Base-by-base conservation (phyloP, 177 flowering plant genomes). In the Vitis hybrid region DNA sequence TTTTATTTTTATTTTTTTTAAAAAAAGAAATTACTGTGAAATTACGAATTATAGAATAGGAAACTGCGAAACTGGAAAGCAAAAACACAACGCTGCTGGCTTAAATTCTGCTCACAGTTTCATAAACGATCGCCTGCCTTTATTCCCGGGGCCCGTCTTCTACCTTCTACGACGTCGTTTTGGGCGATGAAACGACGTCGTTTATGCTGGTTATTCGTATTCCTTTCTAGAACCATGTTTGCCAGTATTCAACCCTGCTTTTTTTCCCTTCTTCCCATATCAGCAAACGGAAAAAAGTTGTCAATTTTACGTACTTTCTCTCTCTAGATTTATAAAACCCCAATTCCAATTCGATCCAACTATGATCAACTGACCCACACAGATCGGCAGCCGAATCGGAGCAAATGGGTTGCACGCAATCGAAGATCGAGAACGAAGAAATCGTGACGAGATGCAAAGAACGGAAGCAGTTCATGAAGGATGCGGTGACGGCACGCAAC, bases 361-460 rank as follows among this genome's bases (percentile, higher is more conserved):
- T 41, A 41, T 41, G 46, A 41, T 41, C 46, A 41, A 41, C 46
- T 41, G 46, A 41, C 7, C 46, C 8, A 5, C 9, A 41, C 46
- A 41, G 46, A 41, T 41, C 46, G 46, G 46, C 18, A 48, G 57
- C 11, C 24, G 52, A 9, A 67, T 46, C 4, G 56, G 57, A 4
- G 18, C 14, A 67, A 49, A 85, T 85, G 89, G 89, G 89, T 8
- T 86, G 89, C 55, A 49, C 73, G 0, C 87, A 82, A 57, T 86
- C 89, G 8, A 86, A 80, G 78, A 79, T 86, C 68, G 89, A 86
- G 72, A 80, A 82, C 70, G 89, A 82, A 21, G 87, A 86, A 30
- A 78, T 84, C 0, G 89, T 86, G 24, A n/a, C 71, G 2, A 74
- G 89, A 7, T 86, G 89, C 75, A 84, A 79, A 59, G 86, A 77